phyloP scores from a whole-genome alignment of 768 basidiomycete genomes.

The Aureoboletus auriporus region DNA sequence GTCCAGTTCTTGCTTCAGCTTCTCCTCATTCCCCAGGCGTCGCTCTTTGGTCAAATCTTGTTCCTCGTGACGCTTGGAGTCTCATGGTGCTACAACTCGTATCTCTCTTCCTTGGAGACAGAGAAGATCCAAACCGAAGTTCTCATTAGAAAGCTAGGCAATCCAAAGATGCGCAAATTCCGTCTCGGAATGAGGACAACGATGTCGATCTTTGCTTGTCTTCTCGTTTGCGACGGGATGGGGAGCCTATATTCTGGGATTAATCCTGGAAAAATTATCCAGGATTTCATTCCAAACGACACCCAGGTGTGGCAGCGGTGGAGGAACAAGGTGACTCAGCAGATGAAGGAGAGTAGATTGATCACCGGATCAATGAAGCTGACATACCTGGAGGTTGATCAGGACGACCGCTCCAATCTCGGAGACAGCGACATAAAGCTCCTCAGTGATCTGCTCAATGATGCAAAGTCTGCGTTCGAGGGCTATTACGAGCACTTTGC shows the following conservation, averaged over 20 bases:
- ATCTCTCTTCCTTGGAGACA: constrained; percentile 33
- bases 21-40: constrained; percentile 29
- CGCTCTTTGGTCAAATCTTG: constrained; percentile 33
- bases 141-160: constrained; percentile 9
- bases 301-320: no score
- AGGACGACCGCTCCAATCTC: neutral
- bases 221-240: constrained; percentile 14
- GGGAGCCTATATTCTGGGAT: no score
- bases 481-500: constrained; percentile 6
- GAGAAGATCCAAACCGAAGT: constrained; percentile 18
- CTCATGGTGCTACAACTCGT: constrained; percentile 34
- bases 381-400: neutral
- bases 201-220: constrained; percentile 21
- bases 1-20: constrained; percentile 32
- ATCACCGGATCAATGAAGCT: no score
- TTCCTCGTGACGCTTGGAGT: constrained; percentile 27
- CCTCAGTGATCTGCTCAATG: constrained; percentile 7
- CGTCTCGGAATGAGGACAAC: constrained; percentile 15
- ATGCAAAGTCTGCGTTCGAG: constrained; percentile 13
- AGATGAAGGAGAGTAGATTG: no score
- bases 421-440: neutral
- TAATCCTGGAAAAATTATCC: no score
- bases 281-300: no score
- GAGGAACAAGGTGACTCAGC: no score
- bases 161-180: neutral